These are phyloP conservation scores for Trypanosoma congolense DNA, from an alignment of 208 protist species.

Conservation along the genomic window DNA sequence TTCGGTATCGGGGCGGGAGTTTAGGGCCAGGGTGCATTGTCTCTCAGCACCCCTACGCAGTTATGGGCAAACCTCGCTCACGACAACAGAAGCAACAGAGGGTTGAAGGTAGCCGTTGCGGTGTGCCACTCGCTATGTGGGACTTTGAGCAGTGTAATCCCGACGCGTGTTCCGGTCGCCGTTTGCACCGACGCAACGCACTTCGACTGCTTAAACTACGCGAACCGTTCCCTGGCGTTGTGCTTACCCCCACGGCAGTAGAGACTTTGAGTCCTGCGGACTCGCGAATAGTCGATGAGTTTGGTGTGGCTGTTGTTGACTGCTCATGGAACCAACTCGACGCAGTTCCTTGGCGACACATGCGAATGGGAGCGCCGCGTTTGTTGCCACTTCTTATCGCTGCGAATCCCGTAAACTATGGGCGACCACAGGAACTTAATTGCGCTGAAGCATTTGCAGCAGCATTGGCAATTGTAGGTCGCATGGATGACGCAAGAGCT, in stretches of 20 bases:
- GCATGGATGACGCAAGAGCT: constrained; percentile 85
- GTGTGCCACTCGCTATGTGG: constrained; percentile 94
- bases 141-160: constrained; percentile 99
- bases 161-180: constrained; percentile 96
- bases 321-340: constrained; percentile 98
- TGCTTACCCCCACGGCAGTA: constrained; percentile 92
- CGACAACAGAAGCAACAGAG: neutral
- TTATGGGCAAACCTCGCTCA: no score
- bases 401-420: constrained; percentile 99
- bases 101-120: constrained; percentile 49
- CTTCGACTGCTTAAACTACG: constrained; percentile 84
- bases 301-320: constrained; percentile 97
- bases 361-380: constrained; percentile 86
- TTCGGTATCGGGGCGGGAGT: no score
- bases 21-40: no score
- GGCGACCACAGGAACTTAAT: constrained; percentile 95
- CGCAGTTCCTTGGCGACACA: constrained; percentile 91
- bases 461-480: constrained; percentile 92
- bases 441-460: constrained; percentile 97
- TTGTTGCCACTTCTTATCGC: constrained; percentile 97
- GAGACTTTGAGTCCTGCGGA: constrained; percentile 94
- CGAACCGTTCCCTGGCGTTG: constrained; percentile 92
- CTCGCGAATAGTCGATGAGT: constrained; percentile 69
- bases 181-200: constrained; percentile 89
- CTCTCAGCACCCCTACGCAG: no score